These are phyloP conservation scores for Termitomyces sp. DNA, from an alignment of 768 basidiomycete genomes.

Conservation along the genomic window DNA sequence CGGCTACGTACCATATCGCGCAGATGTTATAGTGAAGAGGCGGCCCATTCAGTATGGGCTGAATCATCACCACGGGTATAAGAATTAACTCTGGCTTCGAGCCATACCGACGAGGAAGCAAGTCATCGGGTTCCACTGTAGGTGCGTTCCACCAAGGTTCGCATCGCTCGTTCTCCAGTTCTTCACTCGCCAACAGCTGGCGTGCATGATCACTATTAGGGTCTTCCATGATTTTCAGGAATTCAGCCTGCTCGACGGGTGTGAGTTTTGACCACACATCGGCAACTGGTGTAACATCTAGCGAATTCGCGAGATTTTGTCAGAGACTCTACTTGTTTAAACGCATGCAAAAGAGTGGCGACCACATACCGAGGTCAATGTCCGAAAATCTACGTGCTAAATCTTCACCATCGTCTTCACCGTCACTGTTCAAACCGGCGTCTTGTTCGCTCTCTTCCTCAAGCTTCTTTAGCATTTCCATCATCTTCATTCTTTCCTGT, in stretches of 20 bases:
- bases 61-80: conserved; percentile 41
- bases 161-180: conserved; percentile 40
- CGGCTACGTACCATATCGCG: conserved; percentile 53
- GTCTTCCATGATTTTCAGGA: conserved; percentile 52
- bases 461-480: conserved; percentile 66
- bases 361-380: conserved; percentile 55
- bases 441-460: conserved; percentile 48
- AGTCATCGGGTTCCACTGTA: conserved; percentile 7
- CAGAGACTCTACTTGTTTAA: no score
- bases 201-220: conserved; percentile 57
- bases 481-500: conserved; percentile 58
- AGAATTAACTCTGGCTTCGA: conserved; percentile 35
- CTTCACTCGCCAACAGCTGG: conserved; percentile 53
- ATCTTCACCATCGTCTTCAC: conserved; percentile 30
- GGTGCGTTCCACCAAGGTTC: conserved; percentile 72
- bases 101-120: conserved; percentile 22
- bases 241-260: conserved; percentile 52
- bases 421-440: conserved; percentile 31
- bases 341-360: not conserved
- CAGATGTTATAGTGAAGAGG: conserved; percentile 64
- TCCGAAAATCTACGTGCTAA: conserved; percentile 45
- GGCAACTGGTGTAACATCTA: conserved; percentile 53
- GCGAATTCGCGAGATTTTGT: not conserved
- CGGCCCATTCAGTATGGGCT: conserved; percentile 28
- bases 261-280: conserved; percentile 58